phyloP scores from a whole-genome alignment of 2,329 filamentous ascomycete species.

The Pseudopithomyces maydicus region DNA sequence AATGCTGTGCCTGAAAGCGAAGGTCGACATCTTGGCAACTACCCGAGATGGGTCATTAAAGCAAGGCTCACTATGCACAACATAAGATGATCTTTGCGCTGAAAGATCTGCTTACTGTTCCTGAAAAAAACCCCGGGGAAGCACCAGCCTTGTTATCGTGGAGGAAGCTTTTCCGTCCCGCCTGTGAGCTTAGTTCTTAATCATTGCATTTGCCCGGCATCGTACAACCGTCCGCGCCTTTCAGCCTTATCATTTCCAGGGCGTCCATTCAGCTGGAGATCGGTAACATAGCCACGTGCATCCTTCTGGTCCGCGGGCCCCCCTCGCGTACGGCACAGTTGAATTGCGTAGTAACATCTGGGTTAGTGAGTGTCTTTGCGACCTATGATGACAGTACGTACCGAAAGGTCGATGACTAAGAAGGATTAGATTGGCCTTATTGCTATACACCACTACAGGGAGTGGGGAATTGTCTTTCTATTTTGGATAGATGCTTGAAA shows the following conservation, averaged over 20 bases:
- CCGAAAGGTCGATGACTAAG: not conserved
- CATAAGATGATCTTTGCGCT: slow-evolving; percentile 19
- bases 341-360: not conserved
- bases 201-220: slow-evolving; percentile 1
- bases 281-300: slow-evolving; percentile 25
- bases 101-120: slow-evolving; percentile 14
- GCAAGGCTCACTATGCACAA: slow-evolving; percentile 11
- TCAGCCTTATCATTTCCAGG: slow-evolving; percentile 30
- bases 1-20: not conserved
- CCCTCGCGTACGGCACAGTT: slow-evolving; percentile 7
- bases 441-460: not conserved
- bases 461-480: not conserved
- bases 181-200: slow-evolving; percentile 10
- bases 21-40: not conserved
- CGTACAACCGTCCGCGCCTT: slow-evolving; percentile 13
- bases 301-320: slow-evolving; percentile 17
- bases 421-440: not conserved
- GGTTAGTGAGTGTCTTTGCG: slow-evolving; percentile 1
- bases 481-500: not conserved
- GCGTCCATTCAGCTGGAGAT: slow-evolving; percentile 14
- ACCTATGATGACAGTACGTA: not conserved
- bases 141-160: not conserved
- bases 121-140: not conserved
- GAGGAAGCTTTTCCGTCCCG: not conserved
- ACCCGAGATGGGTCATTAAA: not conserved